Conservation (phyloP, 1,139 yeast genomes). For the Debaryomyces psychrophilus region DNA sequence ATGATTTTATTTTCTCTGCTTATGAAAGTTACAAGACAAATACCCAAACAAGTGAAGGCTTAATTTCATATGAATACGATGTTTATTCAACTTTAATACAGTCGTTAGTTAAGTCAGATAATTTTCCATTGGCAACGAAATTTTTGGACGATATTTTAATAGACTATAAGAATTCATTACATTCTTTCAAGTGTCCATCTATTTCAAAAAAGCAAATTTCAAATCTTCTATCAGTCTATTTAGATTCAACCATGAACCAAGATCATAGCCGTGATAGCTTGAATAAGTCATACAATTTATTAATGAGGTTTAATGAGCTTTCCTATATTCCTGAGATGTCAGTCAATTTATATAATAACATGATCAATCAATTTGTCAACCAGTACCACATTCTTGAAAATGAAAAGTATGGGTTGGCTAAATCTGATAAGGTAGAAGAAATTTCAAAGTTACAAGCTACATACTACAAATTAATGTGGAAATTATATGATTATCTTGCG, state of each 20-base stretch:
- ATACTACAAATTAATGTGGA: constrained; percentile 31
- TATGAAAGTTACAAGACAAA: constrained; percentile 28
- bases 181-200: constrained; percentile 18
- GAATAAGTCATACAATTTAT: constrained; percentile 29
- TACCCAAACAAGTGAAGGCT: constrained; percentile 6
- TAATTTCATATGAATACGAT: constrained; percentile 38
- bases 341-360: constrained; percentile 32
- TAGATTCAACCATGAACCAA: constrained; percentile 28
- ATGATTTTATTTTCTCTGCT: constrained; percentile 31
- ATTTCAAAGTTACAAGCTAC: constrained; percentile 18
- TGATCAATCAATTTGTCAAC: constrained; percentile 31
- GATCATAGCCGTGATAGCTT: constrained; percentile 20
- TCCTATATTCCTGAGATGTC: constrained; percentile 44
- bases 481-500: constrained; percentile 38
- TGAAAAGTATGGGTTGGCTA: constrained; percentile 9
- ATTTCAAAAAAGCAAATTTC: constrained; percentile 30
- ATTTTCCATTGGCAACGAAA: constrained; percentile 53
- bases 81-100: constrained; percentile 56
- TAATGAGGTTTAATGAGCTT: constrained; percentile 34
- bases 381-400: constrained; percentile 24
- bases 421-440: constrained; percentile 12
- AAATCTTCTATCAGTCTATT: constrained; percentile 34
- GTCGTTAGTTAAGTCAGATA: constrained; percentile 53
- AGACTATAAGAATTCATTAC: constrained; percentile 30
- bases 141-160: constrained; percentile 52